Conservation (phyloP, 225 moss, liverwort and hornwort genomes). For the Bryum argenteum region DNA sequence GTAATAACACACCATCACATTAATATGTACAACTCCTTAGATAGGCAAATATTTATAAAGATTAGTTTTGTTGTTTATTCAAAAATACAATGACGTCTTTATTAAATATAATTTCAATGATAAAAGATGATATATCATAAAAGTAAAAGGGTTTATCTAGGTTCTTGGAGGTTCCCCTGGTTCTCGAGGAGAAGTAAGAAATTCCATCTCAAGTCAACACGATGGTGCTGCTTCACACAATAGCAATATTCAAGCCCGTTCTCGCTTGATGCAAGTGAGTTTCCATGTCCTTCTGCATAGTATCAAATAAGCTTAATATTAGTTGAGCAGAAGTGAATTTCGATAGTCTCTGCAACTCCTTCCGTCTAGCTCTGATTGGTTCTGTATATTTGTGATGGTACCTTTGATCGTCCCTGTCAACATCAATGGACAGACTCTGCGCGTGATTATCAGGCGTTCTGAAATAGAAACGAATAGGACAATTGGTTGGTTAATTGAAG, state of each 20-base stretch:
- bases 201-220: conserved; percentile 46
- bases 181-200: conserved; percentile 41
- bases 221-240: conserved; percentile 49
- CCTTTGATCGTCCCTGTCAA: conserved; percentile 60
- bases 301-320: conserved; percentile 3
- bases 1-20: too few species aligned
- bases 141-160: too few species aligned
- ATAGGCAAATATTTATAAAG: too few species aligned
- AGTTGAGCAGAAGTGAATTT: neutral
- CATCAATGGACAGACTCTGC: conserved; percentile 57
- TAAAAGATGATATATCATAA: too few species aligned
- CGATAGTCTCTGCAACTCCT: neutral
- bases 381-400: conserved; percentile 35
- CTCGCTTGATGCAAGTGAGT: conserved; percentile 38
- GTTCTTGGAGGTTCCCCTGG: conserved; percentile 25
- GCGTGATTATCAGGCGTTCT: conserved; percentile 55
- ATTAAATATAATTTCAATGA: too few species aligned
- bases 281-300: conserved; percentile 11
- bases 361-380: neutral
- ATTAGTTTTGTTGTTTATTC: too few species aligned
- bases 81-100: too few species aligned
- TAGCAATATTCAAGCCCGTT: conserved; percentile 37
- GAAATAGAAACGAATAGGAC: conserved; percentile 45
- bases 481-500: conserved; percentile 53
- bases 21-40: too few species aligned